Evolutionary conservation across 129 eudicot genomes (phyloP), one percentile per base, ranked within the genome.

Genomic region (Arctium lappa): DNA sequence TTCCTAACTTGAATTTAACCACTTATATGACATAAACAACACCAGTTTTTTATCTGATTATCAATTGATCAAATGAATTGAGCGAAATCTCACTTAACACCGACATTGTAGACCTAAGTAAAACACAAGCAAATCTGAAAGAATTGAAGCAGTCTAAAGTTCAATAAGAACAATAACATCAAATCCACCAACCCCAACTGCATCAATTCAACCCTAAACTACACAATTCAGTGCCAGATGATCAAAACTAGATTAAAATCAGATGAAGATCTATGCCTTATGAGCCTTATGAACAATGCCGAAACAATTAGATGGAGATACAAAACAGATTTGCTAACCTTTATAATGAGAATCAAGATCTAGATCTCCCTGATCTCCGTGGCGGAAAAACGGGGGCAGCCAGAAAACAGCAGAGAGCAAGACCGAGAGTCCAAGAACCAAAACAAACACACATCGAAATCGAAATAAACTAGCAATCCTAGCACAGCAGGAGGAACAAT

Each of bases 381-480:
- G 72, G 5, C 79, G 85, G 38, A 91, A 83, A 70, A 96, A 85
- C 10, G 98, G 95, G 5, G 92, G 99, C 77, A 96, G 74, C 97
- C 97, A 96, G 80, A 96, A 96, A 0, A 96, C 78, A 85, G 90
- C 98, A 82, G 99, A 93, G 11, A 90, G 82, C 73, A 93, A 88
- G 30, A 93, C 92, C 3, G 90, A 89, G 72, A 91, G 79, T n/a
- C 96, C 95, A 75, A 96, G 92, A 68, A 93, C 42, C 79, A 93
- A 69, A 80, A 80, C 92, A 65, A 96, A 78, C 34, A 96, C 85
- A 68, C 99, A 96, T 86, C 90, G 91, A 44, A 92, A 85, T 70
- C 84, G 80, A 36, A 96, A 75, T 37, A 82, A 65, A 33, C 62
- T 29, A 44, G 76, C 16, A 36, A 84, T 27, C 74, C 87, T 37